These are phyloP conservation scores for Solanum clarkiae DNA, from an alignment of 257 asterid genomes.

Conservation along the genomic window DNA sequence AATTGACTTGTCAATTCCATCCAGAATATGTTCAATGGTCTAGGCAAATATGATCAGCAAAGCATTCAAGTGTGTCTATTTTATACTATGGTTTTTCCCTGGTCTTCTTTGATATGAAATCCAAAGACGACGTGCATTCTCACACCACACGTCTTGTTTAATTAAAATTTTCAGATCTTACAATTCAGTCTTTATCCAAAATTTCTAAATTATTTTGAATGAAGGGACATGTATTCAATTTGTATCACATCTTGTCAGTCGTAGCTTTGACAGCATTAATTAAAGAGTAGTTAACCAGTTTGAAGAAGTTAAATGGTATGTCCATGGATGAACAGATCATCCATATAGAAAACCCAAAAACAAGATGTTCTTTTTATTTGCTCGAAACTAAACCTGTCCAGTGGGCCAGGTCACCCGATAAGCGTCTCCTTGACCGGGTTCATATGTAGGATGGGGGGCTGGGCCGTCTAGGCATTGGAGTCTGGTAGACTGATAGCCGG, in stretches of 20 bases:
- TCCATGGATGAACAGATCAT: not conserved
- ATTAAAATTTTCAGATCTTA: not conserved
- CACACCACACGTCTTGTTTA: not conserved
- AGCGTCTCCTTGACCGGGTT: too few species aligned
- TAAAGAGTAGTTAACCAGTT: not conserved
- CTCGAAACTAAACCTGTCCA: too few species aligned
- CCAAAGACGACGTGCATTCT: not conserved
- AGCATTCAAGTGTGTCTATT: not conserved
- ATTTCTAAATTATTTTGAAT: not conserved
- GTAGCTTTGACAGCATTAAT: not conserved
- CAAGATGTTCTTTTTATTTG: not conserved
- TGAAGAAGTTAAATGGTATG: not conserved
- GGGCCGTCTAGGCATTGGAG: too few species aligned
- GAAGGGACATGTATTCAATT: not conserved
- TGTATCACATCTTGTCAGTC: not conserved
- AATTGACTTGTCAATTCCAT: not conserved
- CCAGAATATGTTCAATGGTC: not conserved
- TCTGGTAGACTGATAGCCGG: too few species aligned
- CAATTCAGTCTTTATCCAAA: not conserved
- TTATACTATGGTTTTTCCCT: not conserved
- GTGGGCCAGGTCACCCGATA: too few species aligned
- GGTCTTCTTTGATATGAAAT: not conserved
- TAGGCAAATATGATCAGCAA: not conserved
- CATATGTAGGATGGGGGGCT: too few species aligned
- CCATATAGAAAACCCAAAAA: not conserved